Percentiles rank a stretch among this genome's conserved stretches.
Conservation (phyloP, 192 early-diverging fungal species). For the Anaeromyces robustus region DNA sequence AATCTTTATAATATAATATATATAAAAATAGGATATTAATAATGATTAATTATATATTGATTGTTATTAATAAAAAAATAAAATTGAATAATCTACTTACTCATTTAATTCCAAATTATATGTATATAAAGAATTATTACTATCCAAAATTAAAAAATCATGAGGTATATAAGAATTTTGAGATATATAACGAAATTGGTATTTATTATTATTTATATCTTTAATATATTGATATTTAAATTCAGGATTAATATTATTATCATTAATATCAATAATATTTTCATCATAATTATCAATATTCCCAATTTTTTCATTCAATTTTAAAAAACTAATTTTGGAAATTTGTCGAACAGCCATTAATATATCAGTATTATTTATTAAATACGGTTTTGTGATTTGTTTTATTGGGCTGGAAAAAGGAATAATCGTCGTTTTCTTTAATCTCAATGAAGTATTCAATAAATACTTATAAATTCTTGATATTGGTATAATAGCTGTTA, state of each 20-base stretch:
- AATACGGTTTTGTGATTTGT: neutral
- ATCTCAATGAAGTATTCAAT: neutral
- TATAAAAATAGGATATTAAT: no score
- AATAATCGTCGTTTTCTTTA: neutral
- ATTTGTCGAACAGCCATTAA: neutral
- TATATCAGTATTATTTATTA: neutral
- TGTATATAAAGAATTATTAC: neutral
- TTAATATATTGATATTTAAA: neutral
- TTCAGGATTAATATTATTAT: neutral
- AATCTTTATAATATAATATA: neutral
- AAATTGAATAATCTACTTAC: no score
- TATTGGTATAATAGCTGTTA: neutral
- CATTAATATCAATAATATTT: neutral
- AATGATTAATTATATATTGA: no score
- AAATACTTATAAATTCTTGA: neutral
- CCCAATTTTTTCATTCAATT: neutral
- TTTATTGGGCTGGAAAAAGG: neutral
- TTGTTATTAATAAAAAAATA: no score
- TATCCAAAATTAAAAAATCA: neutral
- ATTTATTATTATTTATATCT: neutral
- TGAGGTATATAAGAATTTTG: neutral
- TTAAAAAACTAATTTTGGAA: neutral
- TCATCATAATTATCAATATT: no score
- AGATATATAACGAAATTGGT: neutral
- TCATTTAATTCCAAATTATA: neutral